phyloP scores from a whole-genome alignment of 1,139 yeast genomes.

The Zygosaccharomyces pseudobailii region DNA sequence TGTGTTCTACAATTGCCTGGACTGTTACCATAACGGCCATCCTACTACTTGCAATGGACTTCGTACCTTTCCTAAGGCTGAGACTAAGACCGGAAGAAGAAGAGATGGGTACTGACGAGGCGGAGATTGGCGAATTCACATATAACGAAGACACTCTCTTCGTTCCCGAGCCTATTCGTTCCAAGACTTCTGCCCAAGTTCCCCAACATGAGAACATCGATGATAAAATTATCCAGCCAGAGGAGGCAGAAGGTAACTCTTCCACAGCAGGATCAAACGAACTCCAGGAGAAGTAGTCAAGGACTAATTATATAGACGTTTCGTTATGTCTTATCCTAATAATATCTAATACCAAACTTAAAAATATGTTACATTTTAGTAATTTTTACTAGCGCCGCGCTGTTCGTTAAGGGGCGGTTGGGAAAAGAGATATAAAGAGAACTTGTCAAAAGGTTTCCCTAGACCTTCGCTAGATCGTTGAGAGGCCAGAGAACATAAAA shows the following conservation, averaged over 20 bases:
- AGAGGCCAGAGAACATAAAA: not conserved
- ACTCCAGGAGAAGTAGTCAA: slow-evolving; percentile 8
- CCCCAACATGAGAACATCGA: slow-evolving; percentile 30
- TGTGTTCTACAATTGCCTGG: slow-evolving; percentile 71
- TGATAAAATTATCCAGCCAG: slow-evolving; percentile 29
- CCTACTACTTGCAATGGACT: slow-evolving; percentile 67
- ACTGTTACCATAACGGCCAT: slow-evolving; percentile 72
- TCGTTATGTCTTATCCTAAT: not conserved
- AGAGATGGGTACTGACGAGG: slow-evolving; percentile 79
- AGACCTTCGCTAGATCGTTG: not conserved
- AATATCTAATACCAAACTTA: not conserved
- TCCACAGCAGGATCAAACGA: slow-evolving; percentile 9
- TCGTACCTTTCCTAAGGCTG: slow-evolving; percentile 74
- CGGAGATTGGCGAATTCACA: slow-evolving; percentile 84
- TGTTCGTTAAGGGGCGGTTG: not conserved
- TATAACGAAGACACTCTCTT: slow-evolving; percentile 61
- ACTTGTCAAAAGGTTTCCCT: not conserved
- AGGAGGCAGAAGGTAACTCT: slow-evolving; percentile 6
- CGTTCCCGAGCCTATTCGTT: slow-evolving; percentile 74
- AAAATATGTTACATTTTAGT: not conserved
- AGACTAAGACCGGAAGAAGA: slow-evolving; percentile 90
- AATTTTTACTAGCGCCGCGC: not conserved
- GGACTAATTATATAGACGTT: slow-evolving; percentile 2
- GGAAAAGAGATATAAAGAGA: not conserved
- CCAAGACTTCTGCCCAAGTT: slow-evolving; percentile 31